These are phyloP conservation scores for Coemansia aciculifera DNA, from an alignment of 192 early-diverging fungal species.

Conservation along the genomic window DNA sequence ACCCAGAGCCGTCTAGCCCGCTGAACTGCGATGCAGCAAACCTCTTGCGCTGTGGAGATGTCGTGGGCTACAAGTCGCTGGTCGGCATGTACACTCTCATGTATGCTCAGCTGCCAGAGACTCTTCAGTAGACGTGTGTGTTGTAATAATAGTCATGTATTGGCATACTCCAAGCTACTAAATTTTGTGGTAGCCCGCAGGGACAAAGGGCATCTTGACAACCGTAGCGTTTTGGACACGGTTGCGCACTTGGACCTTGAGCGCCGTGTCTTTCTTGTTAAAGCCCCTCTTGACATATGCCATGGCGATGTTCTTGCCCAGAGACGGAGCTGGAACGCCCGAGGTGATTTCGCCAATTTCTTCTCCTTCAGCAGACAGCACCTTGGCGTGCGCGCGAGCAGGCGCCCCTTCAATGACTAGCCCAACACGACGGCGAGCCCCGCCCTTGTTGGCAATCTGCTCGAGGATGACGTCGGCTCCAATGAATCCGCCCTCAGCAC, in stretches of 20 bases:
- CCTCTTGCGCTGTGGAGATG: constrained; percentile 84
- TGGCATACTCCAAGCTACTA: background rate
- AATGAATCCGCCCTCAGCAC: constrained; percentile 87
- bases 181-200: constrained; percentile 73
- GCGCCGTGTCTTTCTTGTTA: constrained; percentile 89
- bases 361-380: constrained; percentile 62
- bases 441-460: constrained; percentile 79
- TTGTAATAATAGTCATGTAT: background rate
- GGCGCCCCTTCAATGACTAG: constrained; percentile 91
- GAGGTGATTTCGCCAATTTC: constrained; percentile 86
- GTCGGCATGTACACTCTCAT: constrained; percentile 82
- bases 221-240: constrained; percentile 79
- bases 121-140: background rate
- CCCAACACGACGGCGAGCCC: constrained; percentile 80
- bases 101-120: constrained; percentile 54
- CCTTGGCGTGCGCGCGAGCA: constrained; percentile 74
- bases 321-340: constrained; percentile 86
- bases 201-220: constrained; percentile 95
- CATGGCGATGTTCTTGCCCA: constrained; percentile 98
- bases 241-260: constrained; percentile 89
- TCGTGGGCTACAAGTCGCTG: constrained; percentile 81
- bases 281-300: constrained; percentile 87
- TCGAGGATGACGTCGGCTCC: constrained; percentile 82
- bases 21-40: constrained; percentile 96
- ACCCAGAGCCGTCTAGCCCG: constrained; percentile 87